Percentiles rank a stretch among this genome's conserved stretches.
Evolutionary conservation across 441 rosid species (phyloP).

Genomic region (Corymbia calophylla): DNA sequence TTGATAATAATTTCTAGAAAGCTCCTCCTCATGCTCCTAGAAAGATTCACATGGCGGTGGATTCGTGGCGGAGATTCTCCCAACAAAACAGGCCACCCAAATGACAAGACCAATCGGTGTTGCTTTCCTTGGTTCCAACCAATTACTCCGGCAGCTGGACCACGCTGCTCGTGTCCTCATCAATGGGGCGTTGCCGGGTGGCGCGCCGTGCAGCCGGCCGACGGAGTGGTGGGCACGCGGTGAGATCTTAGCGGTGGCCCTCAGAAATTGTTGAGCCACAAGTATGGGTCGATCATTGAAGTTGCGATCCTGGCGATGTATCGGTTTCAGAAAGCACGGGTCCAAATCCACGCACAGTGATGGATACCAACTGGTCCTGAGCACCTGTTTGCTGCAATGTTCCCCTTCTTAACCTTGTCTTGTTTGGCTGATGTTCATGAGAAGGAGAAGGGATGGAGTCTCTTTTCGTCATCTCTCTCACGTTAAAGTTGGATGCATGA

Average conservation of each 20-base stretch:
- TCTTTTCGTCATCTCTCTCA: background rate
- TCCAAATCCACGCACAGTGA: background rate
- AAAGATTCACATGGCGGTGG: background rate
- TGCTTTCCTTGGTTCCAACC: background rate
- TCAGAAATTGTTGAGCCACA: background rate
- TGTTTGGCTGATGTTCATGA: background rate
- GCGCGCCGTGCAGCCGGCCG: background rate
- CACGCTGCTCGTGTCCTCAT: background rate
- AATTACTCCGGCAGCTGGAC: background rate
- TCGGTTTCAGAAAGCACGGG: background rate
- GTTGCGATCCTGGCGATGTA: background rate
- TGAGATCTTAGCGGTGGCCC: background rate
- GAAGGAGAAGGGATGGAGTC: background rate
- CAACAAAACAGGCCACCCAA: background rate
- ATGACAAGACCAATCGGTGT: background rate
- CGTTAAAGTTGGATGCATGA: fast-evolving
- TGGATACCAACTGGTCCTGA: background rate
- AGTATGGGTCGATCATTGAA: background rate
- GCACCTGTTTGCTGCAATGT: background rate
- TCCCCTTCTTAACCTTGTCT: background rate
- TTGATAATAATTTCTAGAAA: background rate
- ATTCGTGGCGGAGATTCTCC: background rate
- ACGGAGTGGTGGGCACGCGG: background rate
- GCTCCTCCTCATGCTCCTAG: background rate
- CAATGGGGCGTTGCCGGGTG: background rate